Evolutionary conservation across 2,329 filamentous ascomycete genomes (phyloP), one percentile per base, ranked within the genome.

Genomic region (Ophiostoma triangulosporum): DNA sequence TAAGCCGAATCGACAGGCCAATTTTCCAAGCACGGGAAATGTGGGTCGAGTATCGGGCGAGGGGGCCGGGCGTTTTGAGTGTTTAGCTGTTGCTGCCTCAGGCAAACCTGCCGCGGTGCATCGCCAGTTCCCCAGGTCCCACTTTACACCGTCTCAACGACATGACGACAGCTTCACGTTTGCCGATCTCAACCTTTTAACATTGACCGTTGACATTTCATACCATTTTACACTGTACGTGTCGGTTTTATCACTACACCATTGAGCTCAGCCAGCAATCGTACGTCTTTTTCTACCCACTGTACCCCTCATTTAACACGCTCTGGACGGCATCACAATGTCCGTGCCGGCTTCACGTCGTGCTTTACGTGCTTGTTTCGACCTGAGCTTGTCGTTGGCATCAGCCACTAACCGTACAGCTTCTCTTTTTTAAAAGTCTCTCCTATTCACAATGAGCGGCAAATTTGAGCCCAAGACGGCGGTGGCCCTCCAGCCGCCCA

Each of bases 391-490:
- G 5, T 35, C 15, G 9, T n/a, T 35, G 33, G 14, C 5, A 14
- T n/a, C 14, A 12, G 4, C 9, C 20, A 5, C 26, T 46, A 15
- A 46, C 43, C 12, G 6, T 29, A 17, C 15, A 46, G 43, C 3
- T 5, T 20, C 7, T 12, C 15, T 8, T n/a, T 46, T 17, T 12
- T 33, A n/a, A n/a, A n/a, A n/a, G n/a, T 26, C 11, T 43, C 11
- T 12, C 32, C 38, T 15, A 46, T 29, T 46, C 43, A 46, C 17
- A 57, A 82, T 81, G 78, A 66, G 74, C 57, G 77, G 75, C 58
- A 84, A 78, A 61, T 94, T 94, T 62, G 84, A 86, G 65, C 88
- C 88, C 43, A 94, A 93, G 69, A 71, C 73, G 27, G 77, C 86
- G 3, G 83, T 93, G 56, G 70, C 82, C 54, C 79, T 98, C 56